Percentiles rank a stretch among this genome's conserved stretches.
Evolutionary conservation across 2,329 filamentous ascomycete species (phyloP).

Genomic region (Pyrenochaeta sp.): DNA sequence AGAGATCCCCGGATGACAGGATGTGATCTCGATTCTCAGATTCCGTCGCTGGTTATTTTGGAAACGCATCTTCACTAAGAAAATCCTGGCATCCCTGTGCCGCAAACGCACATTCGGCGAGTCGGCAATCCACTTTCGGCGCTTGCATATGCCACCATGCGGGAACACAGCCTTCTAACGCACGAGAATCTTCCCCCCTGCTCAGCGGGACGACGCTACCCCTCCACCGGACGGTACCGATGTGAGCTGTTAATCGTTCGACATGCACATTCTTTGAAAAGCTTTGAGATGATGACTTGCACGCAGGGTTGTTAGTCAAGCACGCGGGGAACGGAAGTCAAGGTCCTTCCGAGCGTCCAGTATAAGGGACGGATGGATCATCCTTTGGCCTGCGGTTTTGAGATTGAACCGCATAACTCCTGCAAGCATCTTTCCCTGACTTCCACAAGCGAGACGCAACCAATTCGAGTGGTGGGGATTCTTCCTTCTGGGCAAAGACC

Average conservation of each 20-base stretch:
- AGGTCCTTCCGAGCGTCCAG: constrained; percentile 13
- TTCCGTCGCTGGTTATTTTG: no score
- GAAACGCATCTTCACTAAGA: no score
- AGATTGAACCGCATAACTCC: constrained; percentile 26
- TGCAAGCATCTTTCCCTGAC: constrained; percentile 27
- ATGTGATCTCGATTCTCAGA: no score
- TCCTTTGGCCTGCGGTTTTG: constrained; percentile 25
- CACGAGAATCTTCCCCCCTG: constrained; percentile 14
- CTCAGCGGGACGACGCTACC: constrained; percentile 17
- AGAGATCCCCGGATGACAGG: no score
- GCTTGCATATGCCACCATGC: constrained; percentile 18
- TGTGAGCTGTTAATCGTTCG: constrained; percentile 37
- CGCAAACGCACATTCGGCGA: constrained; percentile 18
- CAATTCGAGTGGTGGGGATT: constrained; percentile 15
- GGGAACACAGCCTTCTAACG: constrained; percentile 16
- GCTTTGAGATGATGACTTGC: constrained; percentile 10
- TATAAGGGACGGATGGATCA: constrained; percentile 21
- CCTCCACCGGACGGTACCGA: constrained; percentile 25
- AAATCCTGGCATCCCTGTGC: constrained; percentile 13
- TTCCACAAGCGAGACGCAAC: constrained; percentile 28
- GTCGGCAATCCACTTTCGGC: constrained; percentile 24
- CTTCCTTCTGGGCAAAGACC: constrained; percentile 20
- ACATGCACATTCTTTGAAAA: constrained; percentile 16
- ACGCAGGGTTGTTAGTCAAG: constrained; percentile 13
- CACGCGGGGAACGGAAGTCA: constrained; percentile 23